phyloP scores from a whole-genome alignment of 768 basidiomycete genomes.

The Leccinum arenicola region DNA sequence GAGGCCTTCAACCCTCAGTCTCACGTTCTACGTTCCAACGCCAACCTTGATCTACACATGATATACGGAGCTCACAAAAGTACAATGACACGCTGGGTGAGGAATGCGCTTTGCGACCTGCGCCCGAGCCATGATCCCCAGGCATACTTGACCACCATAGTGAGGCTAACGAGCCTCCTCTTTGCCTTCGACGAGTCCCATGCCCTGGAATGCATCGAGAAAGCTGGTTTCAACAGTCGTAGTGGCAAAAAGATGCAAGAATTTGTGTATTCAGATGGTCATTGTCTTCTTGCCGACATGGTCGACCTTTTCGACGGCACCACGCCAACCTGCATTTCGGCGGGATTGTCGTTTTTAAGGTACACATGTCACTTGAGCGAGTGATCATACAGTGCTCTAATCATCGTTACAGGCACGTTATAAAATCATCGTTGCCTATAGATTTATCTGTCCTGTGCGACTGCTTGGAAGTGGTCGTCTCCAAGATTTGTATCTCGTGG shows the following conservation, averaged over 20 bases:
- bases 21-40: constrained; percentile 42
- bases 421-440: constrained; percentile 35
- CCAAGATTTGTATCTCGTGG: constrained; percentile 37
- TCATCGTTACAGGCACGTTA: constrained; percentile 39
- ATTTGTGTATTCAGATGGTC: constrained; percentile 14
- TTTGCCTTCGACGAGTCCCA: constrained; percentile 37
- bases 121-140: not conserved
- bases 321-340: constrained; percentile 23
- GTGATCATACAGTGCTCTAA: constrained; percentile 25
- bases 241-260: not conserved
- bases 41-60: constrained; percentile 31
- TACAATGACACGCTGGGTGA: too few species aligned
- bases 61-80: constrained; percentile 38
- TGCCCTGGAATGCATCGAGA: constrained; percentile 35
- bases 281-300: constrained; percentile 34
- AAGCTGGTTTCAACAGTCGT: constrained; percentile 26
- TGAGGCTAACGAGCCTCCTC: constrained; percentile 37
- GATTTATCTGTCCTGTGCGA: constrained; percentile 50
- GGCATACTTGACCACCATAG: constrained; percentile 38
- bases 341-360: constrained; percentile 41
- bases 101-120: constrained; percentile 39
- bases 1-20: constrained; percentile 48
- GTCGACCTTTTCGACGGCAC: constrained; percentile 29
- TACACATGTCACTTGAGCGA: constrained; percentile 12
- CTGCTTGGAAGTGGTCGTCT: constrained; percentile 47